Evolutionary conservation across 352 stramenopile species (phyloP).

Genomic region (Thraustochytrium sp.): DNA sequence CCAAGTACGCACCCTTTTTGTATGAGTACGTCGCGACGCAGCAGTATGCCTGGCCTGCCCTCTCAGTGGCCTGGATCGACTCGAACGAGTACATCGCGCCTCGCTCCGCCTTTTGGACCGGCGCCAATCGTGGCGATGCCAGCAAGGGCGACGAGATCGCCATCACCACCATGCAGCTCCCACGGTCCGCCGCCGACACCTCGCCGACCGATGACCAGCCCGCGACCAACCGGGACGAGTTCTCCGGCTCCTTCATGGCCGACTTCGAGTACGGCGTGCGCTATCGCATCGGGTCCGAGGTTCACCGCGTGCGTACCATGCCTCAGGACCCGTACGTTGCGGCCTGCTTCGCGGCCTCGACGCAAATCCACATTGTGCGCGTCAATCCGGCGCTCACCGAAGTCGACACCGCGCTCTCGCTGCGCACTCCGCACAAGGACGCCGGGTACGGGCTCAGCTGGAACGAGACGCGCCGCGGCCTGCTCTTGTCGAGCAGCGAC

Average conservation of each 20-base stretch:
- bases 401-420: not conserved
- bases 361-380: not conserved
- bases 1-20: slow-evolving; percentile 9
- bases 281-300: not conserved
- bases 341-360: not conserved
- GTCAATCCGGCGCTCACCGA: not conserved
- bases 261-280: not conserved
- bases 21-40: not conserved
- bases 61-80: not conserved
- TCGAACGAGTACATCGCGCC: not conserved
- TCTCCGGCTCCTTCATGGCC: not conserved
- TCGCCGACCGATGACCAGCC: not conserved
- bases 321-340: slow-evolving; percentile 15
- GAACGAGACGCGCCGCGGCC: not conserved
- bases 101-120: not conserved
- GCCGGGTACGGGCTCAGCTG: not conserved
- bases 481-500: not conserved
- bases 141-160: slow-evolving; percentile 13
- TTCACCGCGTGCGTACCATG: slow-evolving; percentile 7
- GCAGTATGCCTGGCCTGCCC: not conserved
- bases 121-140: not conserved
- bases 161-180: not conserved
- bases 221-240: not conserved
- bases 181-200: not conserved
- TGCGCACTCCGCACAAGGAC: not conserved